Percentiles rank a stretch among this genome's conserved stretches.
These are phyloP conservation scores for Smittium culicis DNA, from an alignment of 371 early-diverging fungal genomes.

Conservation along the genomic window DNA sequence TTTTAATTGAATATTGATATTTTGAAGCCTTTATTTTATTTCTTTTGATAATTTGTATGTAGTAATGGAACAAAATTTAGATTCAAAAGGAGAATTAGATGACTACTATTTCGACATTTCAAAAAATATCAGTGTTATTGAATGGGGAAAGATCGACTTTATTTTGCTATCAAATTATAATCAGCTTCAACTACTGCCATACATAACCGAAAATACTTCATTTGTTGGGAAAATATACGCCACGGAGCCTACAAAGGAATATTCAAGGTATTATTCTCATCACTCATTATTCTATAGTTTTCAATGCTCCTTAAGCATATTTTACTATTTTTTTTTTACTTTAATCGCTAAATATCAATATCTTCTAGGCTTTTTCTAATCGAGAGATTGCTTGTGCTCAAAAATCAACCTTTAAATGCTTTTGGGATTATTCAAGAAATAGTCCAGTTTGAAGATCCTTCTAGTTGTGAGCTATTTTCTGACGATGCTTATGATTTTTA, in stretches of 20 bases:
- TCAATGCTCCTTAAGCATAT: no score
- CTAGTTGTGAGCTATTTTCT: background rate
- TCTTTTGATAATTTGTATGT: background rate
- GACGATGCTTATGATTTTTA: background rate
- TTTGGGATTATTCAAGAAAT: conserved; percentile 11
- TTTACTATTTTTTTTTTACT: no score
- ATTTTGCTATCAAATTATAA: conserved; percentile 60
- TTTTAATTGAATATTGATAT: background rate
- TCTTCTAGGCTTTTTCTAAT: conserved; percentile 5
- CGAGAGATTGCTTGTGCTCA: background rate
- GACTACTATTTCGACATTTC: conserved; percentile 11
- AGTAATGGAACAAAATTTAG: background rate
- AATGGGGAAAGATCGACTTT: conserved; percentile 46
- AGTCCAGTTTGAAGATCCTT: background rate
- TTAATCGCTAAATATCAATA: no score
- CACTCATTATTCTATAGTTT: no score
- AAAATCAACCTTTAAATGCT: conserved; percentile 12
- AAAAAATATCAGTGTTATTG: conserved; percentile 17
- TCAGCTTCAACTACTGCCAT: conserved; percentile 64
- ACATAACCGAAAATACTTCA: conserved; percentile 63
- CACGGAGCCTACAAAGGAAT: conserved; percentile 66
- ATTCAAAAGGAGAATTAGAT: background rate
- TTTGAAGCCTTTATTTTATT: background rate
- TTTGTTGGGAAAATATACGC: conserved; percentile 68
- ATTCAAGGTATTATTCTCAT: conserved; percentile 42